Base-by-base conservation (phyloP, 2,329 filamentous ascomycete genomes). In the Neocatenulostroma microsporum region DNA sequence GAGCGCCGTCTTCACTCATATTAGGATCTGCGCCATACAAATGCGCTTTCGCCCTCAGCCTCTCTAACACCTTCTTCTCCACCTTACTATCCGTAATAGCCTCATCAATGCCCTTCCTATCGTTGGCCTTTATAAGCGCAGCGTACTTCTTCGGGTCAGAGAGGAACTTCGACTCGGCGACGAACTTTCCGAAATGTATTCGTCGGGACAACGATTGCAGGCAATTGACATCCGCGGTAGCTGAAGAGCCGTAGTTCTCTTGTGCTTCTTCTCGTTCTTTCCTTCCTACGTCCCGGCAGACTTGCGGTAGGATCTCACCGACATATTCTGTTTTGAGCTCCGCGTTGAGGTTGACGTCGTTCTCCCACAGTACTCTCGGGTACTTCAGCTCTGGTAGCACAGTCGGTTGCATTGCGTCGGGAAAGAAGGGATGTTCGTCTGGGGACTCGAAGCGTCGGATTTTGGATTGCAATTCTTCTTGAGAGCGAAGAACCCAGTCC, bases 141-240 rank as follows among this genome's bases (percentile, higher is more conserved):
- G 84, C 88, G 60, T 89, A 98, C 45, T 68, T 74, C 52, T 88
- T 84, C 20, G 78, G 74, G 50, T 96, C 84, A 30, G 82, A 80
- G 51, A 76, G 75, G 64, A 95, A 98, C 67, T 98, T 98, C 41
- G 82, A 80, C 71, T 98, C 91, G 28, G 91, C 91, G 7, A 98
- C 91, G 55, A 96, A 96, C 67, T 96, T 98, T 50, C 91, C 91
- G 66, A 94, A 98, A 64, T 98, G 91, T 50, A 98, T 91, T 37
- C 91, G 73, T 27, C 89, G 75, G 25, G 85, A 93, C 31, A 98
- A 67, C 3, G 91, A 84, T 68, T 98, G 91, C 46, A 98, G 69
- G 53, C 84, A 89, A 36, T 77, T 74, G 43, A 98, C 91, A 63
- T 98, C 91, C 59, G 83, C 87, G 1, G 86, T 94, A 2, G 87